Evolutionary conservation across 345 rosid species (phyloP), one percentile per base, ranked within the genome.

Genomic region (Diplotaxis tenuifolia): DNA sequence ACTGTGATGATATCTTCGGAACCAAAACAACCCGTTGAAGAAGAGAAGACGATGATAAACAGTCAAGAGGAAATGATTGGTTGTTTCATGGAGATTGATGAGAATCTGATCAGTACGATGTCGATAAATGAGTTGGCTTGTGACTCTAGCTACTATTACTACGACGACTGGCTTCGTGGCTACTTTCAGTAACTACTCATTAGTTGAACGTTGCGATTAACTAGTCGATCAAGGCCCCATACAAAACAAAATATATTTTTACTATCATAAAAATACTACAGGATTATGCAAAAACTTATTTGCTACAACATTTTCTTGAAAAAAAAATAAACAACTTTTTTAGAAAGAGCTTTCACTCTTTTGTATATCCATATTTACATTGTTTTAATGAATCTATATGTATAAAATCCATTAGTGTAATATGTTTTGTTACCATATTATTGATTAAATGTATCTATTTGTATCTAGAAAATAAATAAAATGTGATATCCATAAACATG

Each of bases 11-110:
- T 75, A 28, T 40, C 42, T 16, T 53, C 74, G 21, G 74, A 75
- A 67, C 61, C 78, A 59, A 60, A 49, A 16, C 47, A 61, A 61
- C 47, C 15, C n/a, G 32, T 34, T 50, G 56, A 64, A 36, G 78
- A 75, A 19, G 56, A 59, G 38, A 15, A 18, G 67, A 19, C 9
- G 25, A 25, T 8, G 62, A 28, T 15, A 29, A 15, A 6, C 38
- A 58, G 20, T 45, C 50, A 66, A 45, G 67, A 32, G 15, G 45
- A 61, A 23, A 16, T 22, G 62, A 72, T 36, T 53, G 69, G 25
- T 65, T 56, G 65, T 73, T 38, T 40, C 56, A 75, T 53, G 79
- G 78, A 74, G 22, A 25, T 59, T 23, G 78, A 74, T 34, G 31
- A 36, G 62, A 68, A 67, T 11, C 59, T 25, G 68, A 21, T 67